These are phyloP conservation scores for Verticillium tricorpus DNA, from an alignment of 2,329 filamentous ascomycete genomes.

Conservation along the genomic window DNA sequence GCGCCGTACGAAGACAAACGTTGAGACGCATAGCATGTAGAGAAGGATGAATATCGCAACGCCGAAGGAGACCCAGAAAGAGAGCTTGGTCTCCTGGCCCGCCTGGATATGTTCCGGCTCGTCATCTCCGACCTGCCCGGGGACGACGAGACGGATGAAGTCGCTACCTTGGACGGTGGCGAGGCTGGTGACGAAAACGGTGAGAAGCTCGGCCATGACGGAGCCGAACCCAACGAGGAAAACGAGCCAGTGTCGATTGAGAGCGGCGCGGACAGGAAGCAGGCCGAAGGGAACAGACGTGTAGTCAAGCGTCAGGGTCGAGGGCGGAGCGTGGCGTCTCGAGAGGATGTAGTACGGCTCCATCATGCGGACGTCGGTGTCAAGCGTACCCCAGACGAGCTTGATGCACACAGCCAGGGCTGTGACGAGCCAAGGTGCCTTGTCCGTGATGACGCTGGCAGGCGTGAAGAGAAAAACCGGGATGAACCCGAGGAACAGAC, in stretches of 20 bases:
- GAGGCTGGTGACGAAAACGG: conserved; percentile 63
- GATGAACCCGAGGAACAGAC: conserved; percentile 53
- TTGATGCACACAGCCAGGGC: conserved; percentile 62
- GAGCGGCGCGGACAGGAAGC: conserved; percentile 55
- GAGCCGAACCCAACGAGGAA: conserved; percentile 66
- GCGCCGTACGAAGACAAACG: conserved; percentile 56
- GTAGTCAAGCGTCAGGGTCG: conserved; percentile 67
- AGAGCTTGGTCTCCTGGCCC: conserved; percentile 56
- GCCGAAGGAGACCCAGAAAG: conserved; percentile 62
- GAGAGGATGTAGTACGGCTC: conserved; percentile 71
- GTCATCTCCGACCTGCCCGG: conserved; percentile 2
- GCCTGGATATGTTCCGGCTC: conserved; percentile 27
- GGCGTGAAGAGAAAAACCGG: conserved; percentile 59
- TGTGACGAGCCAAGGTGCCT: conserved; percentile 62
- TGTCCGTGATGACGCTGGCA: conserved; percentile 51
- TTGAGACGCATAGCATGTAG: conserved; percentile 57
- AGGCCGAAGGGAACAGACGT: conserved; percentile 66
- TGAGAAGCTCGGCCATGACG: conserved; percentile 69
- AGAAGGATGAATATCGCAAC: conserved; percentile 60
- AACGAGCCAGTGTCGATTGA: conserved; percentile 62
- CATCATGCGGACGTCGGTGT: conserved; percentile 67
- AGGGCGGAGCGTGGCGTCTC: conserved; percentile 58
- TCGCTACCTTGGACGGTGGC: conserved; percentile 59
- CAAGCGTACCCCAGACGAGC: conserved; percentile 63
- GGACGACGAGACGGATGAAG: conserved; percentile 39